Conservation (phyloP, 129 eudicot species). For the Smallanthus sonchifolius region DNA sequence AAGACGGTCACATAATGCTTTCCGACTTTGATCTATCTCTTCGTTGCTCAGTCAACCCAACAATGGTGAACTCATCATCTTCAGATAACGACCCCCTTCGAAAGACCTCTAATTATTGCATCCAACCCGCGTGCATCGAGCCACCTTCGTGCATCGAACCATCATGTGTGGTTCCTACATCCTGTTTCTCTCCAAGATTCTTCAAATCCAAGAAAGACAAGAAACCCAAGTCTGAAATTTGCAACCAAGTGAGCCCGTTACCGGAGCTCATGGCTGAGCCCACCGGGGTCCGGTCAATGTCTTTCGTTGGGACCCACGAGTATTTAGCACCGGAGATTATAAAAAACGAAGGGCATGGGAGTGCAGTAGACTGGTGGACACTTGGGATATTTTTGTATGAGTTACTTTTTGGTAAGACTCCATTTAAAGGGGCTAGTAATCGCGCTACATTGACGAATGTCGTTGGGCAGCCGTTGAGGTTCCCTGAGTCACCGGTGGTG, state of each 20-base stretch:
- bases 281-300: slow-evolving; percentile 90
- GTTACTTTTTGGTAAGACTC: slow-evolving; percentile 76
- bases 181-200: slow-evolving; percentile 78
- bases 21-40: slow-evolving; percentile 92
- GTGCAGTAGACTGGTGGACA: slow-evolving; percentile 99
- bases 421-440: slow-evolving; percentile 82
- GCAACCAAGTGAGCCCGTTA: slow-evolving; percentile 71
- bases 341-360: slow-evolving; percentile 92
- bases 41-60: slow-evolving; percentile 80
- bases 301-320: slow-evolving; percentile 96
- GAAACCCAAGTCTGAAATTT: slow-evolving; percentile 51
- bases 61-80: slow-evolving; percentile 61
- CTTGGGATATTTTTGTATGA: slow-evolving; percentile 82
- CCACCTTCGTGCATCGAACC: slow-evolving; percentile 85
- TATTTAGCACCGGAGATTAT: slow-evolving; percentile 91
- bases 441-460: slow-evolving; percentile 82
- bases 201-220: slow-evolving; percentile 76
- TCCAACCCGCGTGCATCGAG: slow-evolving; percentile 76
- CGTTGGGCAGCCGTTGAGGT: slow-evolving; percentile 77
- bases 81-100: slow-evolving; percentile 39
- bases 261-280: slow-evolving; percentile 98
- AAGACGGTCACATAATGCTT: slow-evolving; percentile 95
- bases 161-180: slow-evolving; percentile 75
- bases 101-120: slow-evolving; percentile 54
- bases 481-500: slow-evolving; percentile 81